These are phyloP conservation scores for Xylaria sp. DNA, from an alignment of 2,329 filamentous ascomycete species.

Conservation along the genomic window DNA sequence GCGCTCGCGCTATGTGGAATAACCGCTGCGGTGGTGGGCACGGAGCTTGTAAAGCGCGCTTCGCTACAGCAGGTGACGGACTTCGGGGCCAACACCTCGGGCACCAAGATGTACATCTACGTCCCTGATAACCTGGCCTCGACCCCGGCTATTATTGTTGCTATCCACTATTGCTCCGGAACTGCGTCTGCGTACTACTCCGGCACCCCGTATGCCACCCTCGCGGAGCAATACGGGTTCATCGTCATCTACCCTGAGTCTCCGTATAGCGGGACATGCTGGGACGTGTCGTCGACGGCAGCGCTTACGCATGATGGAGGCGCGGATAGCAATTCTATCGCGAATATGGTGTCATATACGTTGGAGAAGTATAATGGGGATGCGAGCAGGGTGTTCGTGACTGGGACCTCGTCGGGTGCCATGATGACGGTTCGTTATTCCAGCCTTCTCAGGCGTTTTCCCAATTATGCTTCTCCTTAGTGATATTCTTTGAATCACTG, in stretches of 20 bases:
- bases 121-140: conserved; percentile 51
- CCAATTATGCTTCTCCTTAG: background rate
- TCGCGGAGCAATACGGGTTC: conserved; percentile 55
- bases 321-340: conserved; percentile 66
- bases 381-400: conserved; percentile 63
- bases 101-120: conserved; percentile 59
- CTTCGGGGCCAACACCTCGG: conserved; percentile 53
- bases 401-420: conserved; percentile 61
- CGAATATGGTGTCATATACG: conserved; percentile 68
- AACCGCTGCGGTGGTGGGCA: conserved; percentile 7
- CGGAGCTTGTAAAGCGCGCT: conserved; percentile 31
- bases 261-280: conserved; percentile 62
- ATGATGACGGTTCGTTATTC: conserved; percentile 58
- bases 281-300: conserved; percentile 60
- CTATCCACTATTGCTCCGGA: conserved; percentile 66
- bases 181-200: conserved; percentile 61
- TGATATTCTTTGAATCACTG: background rate
- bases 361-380: conserved; percentile 65
- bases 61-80: conserved; percentile 45
- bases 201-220: conserved; percentile 59
- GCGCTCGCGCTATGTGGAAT: conserved; percentile 36
- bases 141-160: conserved; percentile 62
- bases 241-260: conserved; percentile 67
- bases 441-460: background rate
- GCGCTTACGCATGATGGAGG: conserved; percentile 67